Percentiles rank a stretch among this genome's conserved stretches.
These are phyloP conservation scores for Fistulinella cinereoalba DNA, from an alignment of 1,284 basidiomycete species.

Conservation along the genomic window DNA sequence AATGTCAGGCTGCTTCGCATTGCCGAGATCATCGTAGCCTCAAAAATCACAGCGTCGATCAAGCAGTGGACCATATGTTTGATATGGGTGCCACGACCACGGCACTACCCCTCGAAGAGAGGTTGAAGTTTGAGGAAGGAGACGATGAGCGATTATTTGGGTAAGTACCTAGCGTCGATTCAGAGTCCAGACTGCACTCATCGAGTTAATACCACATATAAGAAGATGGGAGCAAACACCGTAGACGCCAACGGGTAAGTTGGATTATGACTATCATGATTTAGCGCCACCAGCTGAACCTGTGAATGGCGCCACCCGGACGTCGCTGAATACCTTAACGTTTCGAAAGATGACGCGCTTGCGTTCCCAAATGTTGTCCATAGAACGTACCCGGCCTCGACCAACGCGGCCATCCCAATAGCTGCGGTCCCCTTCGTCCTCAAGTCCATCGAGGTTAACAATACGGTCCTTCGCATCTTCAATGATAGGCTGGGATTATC, in stretches of 20 bases:
- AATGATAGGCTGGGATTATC: not conserved
- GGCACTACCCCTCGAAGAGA: not conserved
- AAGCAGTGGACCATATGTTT: not conserved
- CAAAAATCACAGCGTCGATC: not conserved
- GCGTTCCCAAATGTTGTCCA: not conserved
- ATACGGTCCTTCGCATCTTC: not conserved
- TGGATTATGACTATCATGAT: not conserved
- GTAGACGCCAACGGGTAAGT: not conserved
- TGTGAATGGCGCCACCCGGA: no score
- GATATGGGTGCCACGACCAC: not conserved
- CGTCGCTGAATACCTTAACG: not conserved
- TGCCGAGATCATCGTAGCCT: not conserved
- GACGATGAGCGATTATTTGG: not conserved
- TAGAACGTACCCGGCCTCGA: not conserved
- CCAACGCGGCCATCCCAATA: not conserved
- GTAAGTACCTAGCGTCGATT: not conserved
- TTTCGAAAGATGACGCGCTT: not conserved
- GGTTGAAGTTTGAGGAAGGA: not conserved
- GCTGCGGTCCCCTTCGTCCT: not conserved
- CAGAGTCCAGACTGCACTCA: not conserved
- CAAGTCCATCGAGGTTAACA: not conserved
- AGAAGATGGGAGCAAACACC: not conserved
- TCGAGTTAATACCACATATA: not conserved
- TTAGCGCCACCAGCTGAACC: no score
- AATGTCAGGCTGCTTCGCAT: no score